Evolutionary conservation across 108 stramenopile genomes (phyloP).

Genomic region (Nitzschia sp.): DNA sequence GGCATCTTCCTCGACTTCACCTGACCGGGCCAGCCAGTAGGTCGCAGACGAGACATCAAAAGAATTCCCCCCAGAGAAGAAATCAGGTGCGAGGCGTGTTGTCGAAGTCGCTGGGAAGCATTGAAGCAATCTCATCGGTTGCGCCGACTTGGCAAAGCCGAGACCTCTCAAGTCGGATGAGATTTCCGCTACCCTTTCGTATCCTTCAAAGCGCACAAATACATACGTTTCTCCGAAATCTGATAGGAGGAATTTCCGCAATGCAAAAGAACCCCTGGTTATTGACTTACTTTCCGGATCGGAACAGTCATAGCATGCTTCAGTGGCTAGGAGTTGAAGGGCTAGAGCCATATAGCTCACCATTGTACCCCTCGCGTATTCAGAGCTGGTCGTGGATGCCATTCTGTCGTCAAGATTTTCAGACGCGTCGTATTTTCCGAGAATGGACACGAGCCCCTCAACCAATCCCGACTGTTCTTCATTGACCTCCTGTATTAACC

Average conservation of each 20-base stretch:
- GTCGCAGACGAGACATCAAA: constrained; percentile 24
- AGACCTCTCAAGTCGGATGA: not conserved
- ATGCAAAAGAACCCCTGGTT: not conserved
- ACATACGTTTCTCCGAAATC: not conserved
- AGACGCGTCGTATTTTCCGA: constrained; percentile 8
- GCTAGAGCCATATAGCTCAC: constrained; percentile 26
- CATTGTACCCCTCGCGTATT: constrained; percentile 22
- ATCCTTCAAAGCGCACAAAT: constrained; percentile 13
- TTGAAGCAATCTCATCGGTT: constrained; percentile 5
- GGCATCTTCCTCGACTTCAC: not conserved
- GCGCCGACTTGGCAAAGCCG: not conserved
- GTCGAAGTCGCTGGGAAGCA: constrained; percentile 28
- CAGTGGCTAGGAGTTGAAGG: constrained; percentile 24
- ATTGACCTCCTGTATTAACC: not conserved
- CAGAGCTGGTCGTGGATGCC: constrained; percentile 4
- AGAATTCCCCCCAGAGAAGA: constrained; percentile 19
- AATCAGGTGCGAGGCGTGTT: not conserved
- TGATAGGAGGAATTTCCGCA: constrained; percentile 5
- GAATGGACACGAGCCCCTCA: constrained; percentile 9
- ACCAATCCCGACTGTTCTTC: constrained; percentile 17
- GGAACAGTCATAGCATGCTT: constrained; percentile 8
- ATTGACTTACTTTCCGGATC: not conserved
- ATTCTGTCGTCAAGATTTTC: constrained; percentile 22
- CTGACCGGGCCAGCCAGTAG: constrained; percentile 4
- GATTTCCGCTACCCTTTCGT: not conserved